phyloP scores from a whole-genome alignment of 2,329 filamentous ascomycete species.

The Calonectria crousiana region DNA sequence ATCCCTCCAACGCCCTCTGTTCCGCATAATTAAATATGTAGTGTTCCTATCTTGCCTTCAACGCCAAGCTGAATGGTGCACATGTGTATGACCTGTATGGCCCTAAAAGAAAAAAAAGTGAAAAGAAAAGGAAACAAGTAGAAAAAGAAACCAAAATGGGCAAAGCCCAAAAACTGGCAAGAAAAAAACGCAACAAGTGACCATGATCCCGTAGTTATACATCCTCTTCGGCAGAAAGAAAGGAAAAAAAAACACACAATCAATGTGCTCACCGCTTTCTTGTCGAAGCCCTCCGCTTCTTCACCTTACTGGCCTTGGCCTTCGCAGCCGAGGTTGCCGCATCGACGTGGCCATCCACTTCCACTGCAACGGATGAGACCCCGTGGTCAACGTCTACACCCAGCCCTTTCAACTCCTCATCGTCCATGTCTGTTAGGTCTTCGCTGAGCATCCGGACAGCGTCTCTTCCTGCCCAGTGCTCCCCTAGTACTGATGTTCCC shows the following conservation, averaged over 20 bases:
- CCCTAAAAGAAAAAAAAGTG: constrained; percentile 27
- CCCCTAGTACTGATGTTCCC: constrained; percentile 84
- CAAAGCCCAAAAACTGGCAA: neutral
- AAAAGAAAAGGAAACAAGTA: neutral
- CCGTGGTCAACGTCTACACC: constrained; percentile 65
- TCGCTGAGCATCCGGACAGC: constrained; percentile 79
- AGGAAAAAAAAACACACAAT: neutral
- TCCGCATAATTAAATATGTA: constrained; percentile 35
- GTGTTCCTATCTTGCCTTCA: constrained; percentile 36
- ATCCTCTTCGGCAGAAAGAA: constrained; percentile 3
- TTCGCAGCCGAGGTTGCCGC: constrained; percentile 36
- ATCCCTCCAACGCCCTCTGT: constrained; percentile 37
- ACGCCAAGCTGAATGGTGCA: constrained; percentile 43
- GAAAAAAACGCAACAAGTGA: constrained; percentile 25
- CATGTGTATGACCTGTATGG: constrained; percentile 36
- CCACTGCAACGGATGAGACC: constrained; percentile 44
- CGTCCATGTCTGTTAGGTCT: constrained; percentile 90
- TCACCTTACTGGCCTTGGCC: constrained; percentile 46
- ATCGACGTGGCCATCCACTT: constrained; percentile 41
- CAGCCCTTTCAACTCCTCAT: constrained; percentile 85
- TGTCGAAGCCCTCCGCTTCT: constrained; percentile 52
- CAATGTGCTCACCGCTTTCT: constrained; percentile 46
- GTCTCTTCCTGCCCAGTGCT: constrained; percentile 75
- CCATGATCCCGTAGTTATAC: constrained; percentile 27
- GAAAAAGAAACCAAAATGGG: neutral